Evolutionary conservation across 495 filamentous ascomycete genomes (phyloP).

Genomic region (Aspergillus hancockii): DNA sequence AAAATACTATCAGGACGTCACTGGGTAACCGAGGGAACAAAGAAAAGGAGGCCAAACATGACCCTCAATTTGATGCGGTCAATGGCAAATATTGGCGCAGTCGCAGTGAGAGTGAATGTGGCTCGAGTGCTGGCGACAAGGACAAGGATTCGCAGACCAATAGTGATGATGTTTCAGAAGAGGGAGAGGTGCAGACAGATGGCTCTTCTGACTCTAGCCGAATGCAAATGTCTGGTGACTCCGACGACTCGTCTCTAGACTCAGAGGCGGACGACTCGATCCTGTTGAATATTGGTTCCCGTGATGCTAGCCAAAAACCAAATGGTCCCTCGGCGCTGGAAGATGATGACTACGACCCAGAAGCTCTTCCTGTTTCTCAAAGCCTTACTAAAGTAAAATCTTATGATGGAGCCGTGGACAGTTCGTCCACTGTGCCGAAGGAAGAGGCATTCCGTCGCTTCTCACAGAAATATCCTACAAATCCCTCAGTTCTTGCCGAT

Average conservation of each 20-base stretch:
- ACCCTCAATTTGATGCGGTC: slow-evolving; percentile 38
- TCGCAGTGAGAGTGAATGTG: slow-evolving; percentile 40
- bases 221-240: slow-evolving; percentile 32
- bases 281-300: slow-evolving; percentile 41
- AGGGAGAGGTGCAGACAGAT: slow-evolving; percentile 28
- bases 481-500: slow-evolving; percentile 43
- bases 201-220: slow-evolving; percentile 17
- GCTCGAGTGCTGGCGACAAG: slow-evolving; percentile 21
- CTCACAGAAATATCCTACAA: slow-evolving; percentile 36
- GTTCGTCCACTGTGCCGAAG: slow-evolving; percentile 27
- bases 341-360: slow-evolving; percentile 30
- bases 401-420: slow-evolving; percentile 6
- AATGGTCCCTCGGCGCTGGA: slow-evolving; percentile 18
- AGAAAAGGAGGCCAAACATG: slow-evolving; percentile 12
- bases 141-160: not conserved
- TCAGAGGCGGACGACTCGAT: slow-evolving; percentile 46
- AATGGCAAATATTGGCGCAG: slow-evolving; percentile 44
- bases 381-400: not conserved
- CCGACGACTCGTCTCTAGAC: slow-evolving; percentile 39
- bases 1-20: slow-evolving; percentile 37
- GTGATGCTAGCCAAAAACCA: slow-evolving; percentile 12
- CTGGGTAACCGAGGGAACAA: slow-evolving; percentile 28
- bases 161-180: slow-evolving; percentile 15
- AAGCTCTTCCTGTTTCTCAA: slow-evolving; percentile 14
- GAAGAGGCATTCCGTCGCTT: slow-evolving; percentile 39